Conservation (phyloP, 441 rosid species). For the Jatropha multifida region DNA sequence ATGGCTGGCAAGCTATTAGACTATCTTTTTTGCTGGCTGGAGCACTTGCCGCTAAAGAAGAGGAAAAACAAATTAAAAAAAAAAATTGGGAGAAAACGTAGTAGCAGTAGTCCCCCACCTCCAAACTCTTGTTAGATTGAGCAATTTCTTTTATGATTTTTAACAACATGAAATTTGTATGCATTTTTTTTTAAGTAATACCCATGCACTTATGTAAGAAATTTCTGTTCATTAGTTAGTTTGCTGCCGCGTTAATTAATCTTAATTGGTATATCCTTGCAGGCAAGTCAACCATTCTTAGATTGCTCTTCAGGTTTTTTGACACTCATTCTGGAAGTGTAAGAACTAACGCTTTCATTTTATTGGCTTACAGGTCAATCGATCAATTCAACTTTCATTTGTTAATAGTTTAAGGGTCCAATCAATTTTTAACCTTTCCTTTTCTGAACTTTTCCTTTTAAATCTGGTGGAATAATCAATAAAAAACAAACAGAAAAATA, state of each 20-base stretch:
- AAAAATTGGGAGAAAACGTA: background rate
- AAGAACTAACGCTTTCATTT: constrained; percentile 33
- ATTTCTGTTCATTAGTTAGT: constrained; percentile 10
- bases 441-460: background rate
- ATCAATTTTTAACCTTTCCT: background rate
- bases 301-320: constrained; percentile 88
- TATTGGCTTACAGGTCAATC: constrained; percentile 1
- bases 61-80: constrained; percentile 5
- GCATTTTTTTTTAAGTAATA: constrained; percentile 1
- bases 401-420: background rate
- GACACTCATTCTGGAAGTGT: constrained; percentile 78
- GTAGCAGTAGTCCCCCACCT: background rate
- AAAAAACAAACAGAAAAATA: too few relatives aligned
- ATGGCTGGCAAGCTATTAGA: background rate
- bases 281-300: constrained; percentile 97
- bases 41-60: background rate
- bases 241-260: constrained; percentile 21
- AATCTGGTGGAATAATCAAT: background rate
- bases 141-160: background rate
- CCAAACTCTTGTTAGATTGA: background rate
- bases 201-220: background rate
- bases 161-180: background rate
- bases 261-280: constrained; percentile 31
- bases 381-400: background rate
- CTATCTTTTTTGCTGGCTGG: background rate